These are phyloP conservation scores for Glycine soja DNA, from an alignment of 306 rosid genomes.

Conservation along the genomic window DNA sequence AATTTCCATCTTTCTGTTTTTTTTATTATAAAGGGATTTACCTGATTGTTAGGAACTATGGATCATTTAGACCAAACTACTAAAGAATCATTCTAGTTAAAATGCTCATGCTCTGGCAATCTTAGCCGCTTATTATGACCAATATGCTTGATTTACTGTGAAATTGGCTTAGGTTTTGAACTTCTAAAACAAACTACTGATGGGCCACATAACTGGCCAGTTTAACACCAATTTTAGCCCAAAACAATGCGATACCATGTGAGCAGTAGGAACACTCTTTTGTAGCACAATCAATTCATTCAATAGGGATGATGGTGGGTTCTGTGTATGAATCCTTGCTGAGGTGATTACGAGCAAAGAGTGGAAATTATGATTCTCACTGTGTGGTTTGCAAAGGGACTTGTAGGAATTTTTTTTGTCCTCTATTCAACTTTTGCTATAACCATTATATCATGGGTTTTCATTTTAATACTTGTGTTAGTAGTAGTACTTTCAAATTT, in stretches of 20 bases:
- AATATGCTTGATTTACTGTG: neutral
- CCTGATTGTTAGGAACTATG: neutral
- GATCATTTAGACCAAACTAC: neutral
- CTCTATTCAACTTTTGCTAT: constrained; percentile 1
- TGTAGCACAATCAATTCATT: constrained; percentile 8
- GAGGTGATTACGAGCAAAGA: neutral
- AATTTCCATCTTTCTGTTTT: no score
- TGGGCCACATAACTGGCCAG: constrained; percentile 13
- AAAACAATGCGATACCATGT: constrained; percentile 18
- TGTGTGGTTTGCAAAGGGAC: constrained; percentile 17
- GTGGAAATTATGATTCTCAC: constrained; percentile 28
- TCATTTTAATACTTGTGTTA: constrained; percentile 7
- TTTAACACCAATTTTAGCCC: neutral
- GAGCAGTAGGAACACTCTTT: neutral
- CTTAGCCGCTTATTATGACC: neutral
- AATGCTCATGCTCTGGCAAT: no score
- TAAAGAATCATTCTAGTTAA: constrained; percentile 1
- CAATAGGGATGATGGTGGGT: constrained; percentile 3
- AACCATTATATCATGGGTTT: neutral
- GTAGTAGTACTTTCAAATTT: constrained; percentile 9
- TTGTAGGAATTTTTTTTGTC: neutral
- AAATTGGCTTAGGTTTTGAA: neutral
- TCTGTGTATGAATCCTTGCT: constrained; percentile 2
- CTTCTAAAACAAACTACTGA: constrained; percentile 8
- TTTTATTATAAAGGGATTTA: no score